Evolutionary conservation across 202 grass and related monocot species (phyloP), one percentile per base, ranked within the genome.

Genomic region (Dendrocalamus latiflorus): DNA sequence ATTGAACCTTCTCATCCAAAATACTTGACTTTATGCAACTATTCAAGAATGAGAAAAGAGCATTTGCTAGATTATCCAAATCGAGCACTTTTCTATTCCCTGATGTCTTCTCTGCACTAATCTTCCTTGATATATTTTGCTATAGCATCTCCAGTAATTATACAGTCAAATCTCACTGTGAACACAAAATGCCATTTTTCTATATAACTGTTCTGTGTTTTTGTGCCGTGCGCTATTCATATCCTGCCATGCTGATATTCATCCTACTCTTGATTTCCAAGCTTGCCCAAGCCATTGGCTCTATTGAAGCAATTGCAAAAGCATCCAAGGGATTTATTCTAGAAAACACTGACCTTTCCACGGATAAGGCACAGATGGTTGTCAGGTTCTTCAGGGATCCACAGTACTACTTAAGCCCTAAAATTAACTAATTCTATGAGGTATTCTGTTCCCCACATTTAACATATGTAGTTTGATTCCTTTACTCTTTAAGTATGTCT

Each of bases 341-440:
- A 67, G 90, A 94, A 81, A 94, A 75, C 64, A 97, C 94, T 26
- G 92, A 97, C 68, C 92, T 97, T 83, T 97, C 94, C 10, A 83
- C 55, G 17, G 94, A 94, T 64, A 97, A 94, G 90, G 90, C 92
- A 14, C 84, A 94, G 76, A 94, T 64, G 73, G 48, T 94, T 75
- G 80, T 86, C 62, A 94, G 81, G 68, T 93, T 94, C 85, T 97
- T 97, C 88, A 90, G 88, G 76, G 94, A 97, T 81, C 89, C 88
- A 68, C 84, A 88, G 55, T 93, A 91, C 82, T 91, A 91, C 88
- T 84, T 93, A 30, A 82, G 86, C 80, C 92, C 95, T 47, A 97
- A 87, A 76, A 91, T 97, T 30, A 75, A 91, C 66, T 89, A 55
- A 75, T 49, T 57, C 9, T 38, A 45, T 8, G 10, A 87, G 83